Evolutionary conservation across 1,284 basidiomycete genomes (phyloP).

Genomic region (Apiotrichum sp.): DNA sequence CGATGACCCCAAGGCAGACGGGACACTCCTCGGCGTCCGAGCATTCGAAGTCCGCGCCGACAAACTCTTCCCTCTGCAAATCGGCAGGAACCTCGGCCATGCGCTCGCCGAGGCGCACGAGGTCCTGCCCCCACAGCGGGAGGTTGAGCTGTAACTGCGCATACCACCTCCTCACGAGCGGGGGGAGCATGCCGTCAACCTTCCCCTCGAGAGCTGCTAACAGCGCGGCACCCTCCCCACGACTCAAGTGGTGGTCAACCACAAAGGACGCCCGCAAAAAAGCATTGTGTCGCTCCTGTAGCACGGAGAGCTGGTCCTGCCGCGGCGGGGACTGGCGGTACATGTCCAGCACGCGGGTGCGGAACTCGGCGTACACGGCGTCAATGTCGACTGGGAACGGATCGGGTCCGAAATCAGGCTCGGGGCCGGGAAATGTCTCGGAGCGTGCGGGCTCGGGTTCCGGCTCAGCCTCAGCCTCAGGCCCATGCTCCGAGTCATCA

Average conservation of each 20-base stretch:
- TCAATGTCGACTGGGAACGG: background rate
- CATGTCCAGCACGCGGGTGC: background rate
- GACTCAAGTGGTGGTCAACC: background rate
- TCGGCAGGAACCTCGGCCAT: background rate
- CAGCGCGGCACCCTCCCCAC: background rate
- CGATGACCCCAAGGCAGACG: background rate
- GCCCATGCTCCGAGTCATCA: background rate
- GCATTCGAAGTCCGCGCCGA: conserved; percentile 1
- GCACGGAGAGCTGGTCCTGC: background rate
- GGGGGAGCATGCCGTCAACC: background rate
- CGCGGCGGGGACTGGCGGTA: background rate
- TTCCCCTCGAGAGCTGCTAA: background rate
- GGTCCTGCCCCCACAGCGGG: background rate
- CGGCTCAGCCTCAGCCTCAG: background rate
- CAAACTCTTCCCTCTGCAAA: background rate
- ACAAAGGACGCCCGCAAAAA: background rate
- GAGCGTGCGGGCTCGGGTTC: background rate
- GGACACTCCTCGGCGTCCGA: background rate
- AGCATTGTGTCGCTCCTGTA: background rate
- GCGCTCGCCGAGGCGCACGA: background rate
- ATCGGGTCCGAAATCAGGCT: background rate
- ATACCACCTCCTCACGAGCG: background rate
- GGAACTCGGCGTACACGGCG: background rate
- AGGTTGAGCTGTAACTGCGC: background rate
- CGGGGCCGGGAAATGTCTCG: background rate